Evolutionary conservation across 345 rosid species (phyloP), one percentile per base, ranked within the genome.

Genomic region (Eutrema japonicum): DNA sequence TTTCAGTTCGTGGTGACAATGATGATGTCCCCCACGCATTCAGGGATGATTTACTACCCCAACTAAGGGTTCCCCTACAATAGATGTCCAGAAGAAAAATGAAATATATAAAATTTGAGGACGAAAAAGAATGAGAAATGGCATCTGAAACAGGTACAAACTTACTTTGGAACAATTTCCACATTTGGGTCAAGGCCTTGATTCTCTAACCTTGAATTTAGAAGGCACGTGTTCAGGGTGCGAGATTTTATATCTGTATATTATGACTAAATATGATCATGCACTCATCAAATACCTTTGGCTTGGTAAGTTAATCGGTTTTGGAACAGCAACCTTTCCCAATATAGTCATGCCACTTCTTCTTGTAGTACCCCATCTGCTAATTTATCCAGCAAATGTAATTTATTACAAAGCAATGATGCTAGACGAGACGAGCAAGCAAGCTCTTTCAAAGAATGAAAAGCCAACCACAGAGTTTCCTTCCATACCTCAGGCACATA

Each of bases 111-210:
- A 45, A 14, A 14, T 7, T 10, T 46, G 18, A 46, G 47, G 37
- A 37, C 60, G 1, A 10, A 22, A 26, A 33, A 49, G 30, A 60
- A 62, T 38, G 63, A 61, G 26, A 29, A 29, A 62, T 26, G 65
- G 14, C 46, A 59, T 50, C 8, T 51, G 53, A 58, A 64, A 36
- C 7, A 55, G 35, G 22, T 42, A 29, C 40, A 50, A 51, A 82
- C 96, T 93, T 82, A 96, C 99, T 90, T 96, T 82, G 99, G 99
- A 63, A 96, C 99, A 74, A 96, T 90, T 83, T 96, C 99, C 70
- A 96, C 98, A 81, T 82, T 87, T 8, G 96, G 99, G 74, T 96
- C 95, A 83, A 90, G 84, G 37, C 98, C 99, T 71, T 88, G 97
- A 79, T 92, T 96, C 86, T 96, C 99, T 73, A 90, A 82, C 96